Conservation (phyloP, 331 rosid genomes). For the Arachis monticola region DNA sequence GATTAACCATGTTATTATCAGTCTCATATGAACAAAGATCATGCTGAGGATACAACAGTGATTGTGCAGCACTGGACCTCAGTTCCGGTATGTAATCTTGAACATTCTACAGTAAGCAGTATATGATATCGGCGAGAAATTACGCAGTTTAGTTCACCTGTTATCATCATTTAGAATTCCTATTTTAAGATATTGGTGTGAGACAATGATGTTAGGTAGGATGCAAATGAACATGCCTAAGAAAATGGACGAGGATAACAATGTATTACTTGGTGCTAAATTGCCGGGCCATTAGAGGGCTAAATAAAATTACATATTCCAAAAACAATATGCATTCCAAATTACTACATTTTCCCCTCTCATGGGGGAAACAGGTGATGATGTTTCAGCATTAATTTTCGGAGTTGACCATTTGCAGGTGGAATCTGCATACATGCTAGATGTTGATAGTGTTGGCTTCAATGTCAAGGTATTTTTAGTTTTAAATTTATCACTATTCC, state of each 20-base stretch:
- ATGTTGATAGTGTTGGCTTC: constrained; percentile 94
- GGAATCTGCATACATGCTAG: constrained; percentile 84
- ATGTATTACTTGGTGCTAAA: constrained; percentile 17
- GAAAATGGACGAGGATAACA: constrained; percentile 12
- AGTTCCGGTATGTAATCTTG: constrained; percentile 61
- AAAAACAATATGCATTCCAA: constrained; percentile 4
- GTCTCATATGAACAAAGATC: constrained; percentile 99
- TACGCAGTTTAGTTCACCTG: constrained; percentile 16
- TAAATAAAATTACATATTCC: constrained; percentile 17
- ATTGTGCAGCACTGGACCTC: constrained; percentile 92
- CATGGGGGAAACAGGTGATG: constrained; percentile 3
- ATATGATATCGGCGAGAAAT: constrained; percentile 6
- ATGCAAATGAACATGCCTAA: constrained; percentile 25
- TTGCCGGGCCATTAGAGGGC: constrained; percentile 13
- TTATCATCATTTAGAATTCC: constrained; percentile 19
- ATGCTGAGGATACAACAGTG: constrained; percentile 85
- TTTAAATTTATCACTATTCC: constrained; percentile 21
- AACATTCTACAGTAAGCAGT: constrained; percentile 15
- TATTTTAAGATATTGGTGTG: constrained; percentile 24
- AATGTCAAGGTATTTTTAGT: constrained; percentile 70
- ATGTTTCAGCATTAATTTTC: constrained; percentile 30
- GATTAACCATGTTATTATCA: constrained; percentile 45
- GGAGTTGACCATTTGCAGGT: constrained; percentile 64
- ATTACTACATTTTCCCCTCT: neutral
- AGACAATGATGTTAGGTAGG: constrained; percentile 18